Base-by-base conservation (phyloP, 2,329 filamentous ascomycete species). In the Plenodomus lindquistii region DNA sequence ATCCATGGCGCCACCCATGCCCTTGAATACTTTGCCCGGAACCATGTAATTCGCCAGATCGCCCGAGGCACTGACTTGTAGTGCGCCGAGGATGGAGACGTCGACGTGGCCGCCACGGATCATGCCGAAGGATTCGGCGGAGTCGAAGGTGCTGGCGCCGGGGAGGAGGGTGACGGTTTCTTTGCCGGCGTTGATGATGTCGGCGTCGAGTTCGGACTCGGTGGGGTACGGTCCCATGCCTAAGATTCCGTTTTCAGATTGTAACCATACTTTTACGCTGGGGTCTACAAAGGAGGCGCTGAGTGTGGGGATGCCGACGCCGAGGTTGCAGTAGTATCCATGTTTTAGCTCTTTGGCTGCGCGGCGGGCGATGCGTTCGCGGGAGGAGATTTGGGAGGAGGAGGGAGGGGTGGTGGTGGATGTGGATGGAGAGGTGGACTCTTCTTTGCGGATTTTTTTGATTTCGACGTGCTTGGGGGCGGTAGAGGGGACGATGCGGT, bases 41-140 rank as follows among this genome's bases (percentile, higher is more conserved):
- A 95, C 77, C 88, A 94, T 95, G 84, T 89, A 96, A 79, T 96
- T 96, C 49, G 91, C 91, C 42, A 96, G 78, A 68, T 96, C 91
- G 57, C 89, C 89, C 24, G 76, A 82, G 44, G 84, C 86, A 67
- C 83, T 88, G 57, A 96, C 91, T 75, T 96, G 91, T 85, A 96
- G 92, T 29, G 90, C 91, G 41, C 91, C 91, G 27, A 96, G 81
- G 63, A 96, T 95, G 16, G 89, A 94, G 63, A 96, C 80, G 75
- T 96, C 84, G 73, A 96, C 87, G 51, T 90, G 84, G 19, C 91
- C 91, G 64, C 86, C 86, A 62, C 91, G 85, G 73, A 96, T 95
- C 91, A 96, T 96, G 68, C 89, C 91, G 68, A 96, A 96, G 62
- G 87, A 91, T 77, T 96, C 91, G 65, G 93, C 89, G 60, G 85